phyloP scores from a whole-genome alignment of 129 eudicot species.

The Heracleum sosnowskyi region DNA sequence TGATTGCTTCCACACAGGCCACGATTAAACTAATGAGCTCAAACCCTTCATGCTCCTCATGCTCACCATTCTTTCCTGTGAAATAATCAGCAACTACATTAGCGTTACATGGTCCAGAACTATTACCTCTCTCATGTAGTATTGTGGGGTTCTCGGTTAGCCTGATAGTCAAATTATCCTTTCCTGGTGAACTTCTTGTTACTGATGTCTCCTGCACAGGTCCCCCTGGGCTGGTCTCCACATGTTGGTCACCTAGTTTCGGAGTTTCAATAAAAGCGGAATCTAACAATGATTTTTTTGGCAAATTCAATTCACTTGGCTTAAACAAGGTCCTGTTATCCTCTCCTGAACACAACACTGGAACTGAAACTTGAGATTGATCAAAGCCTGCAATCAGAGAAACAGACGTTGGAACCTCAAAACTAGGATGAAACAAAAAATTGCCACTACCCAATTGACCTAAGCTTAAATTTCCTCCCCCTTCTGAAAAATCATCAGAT shows the following conservation, averaged over 20 bases:
- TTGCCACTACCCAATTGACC: constrained; percentile 57
- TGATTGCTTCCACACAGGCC: constrained; percentile 68
- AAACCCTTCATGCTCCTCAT: constrained; percentile 51
- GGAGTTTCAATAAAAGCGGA: constrained; percentile 46
- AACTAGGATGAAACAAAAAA: constrained; percentile 43
- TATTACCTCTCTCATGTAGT: constrained; percentile 37
- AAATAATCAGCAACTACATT: constrained; percentile 27
- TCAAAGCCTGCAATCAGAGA: constrained; percentile 22
- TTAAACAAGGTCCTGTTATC: constrained; percentile 37
- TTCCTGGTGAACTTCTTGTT: constrained; percentile 59
- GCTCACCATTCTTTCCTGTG: constrained; percentile 26
- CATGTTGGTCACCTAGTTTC: constrained; percentile 46
- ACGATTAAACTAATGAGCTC: constrained; percentile 74
- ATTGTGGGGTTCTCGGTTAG: background rate
- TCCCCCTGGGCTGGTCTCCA: constrained; percentile 26
- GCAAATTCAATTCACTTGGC: constrained; percentile 29
- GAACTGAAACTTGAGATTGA: constrained; percentile 46
- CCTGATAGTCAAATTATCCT: constrained; percentile 46
- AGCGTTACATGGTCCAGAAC: constrained; percentile 43
- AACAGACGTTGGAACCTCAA: constrained; percentile 15
- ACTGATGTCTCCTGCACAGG: constrained; percentile 44
- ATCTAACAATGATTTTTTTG: constrained; percentile 57
- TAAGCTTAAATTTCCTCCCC: constrained; percentile 32
- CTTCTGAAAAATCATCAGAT: constrained; percentile 28
- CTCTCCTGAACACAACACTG: constrained; percentile 36